Evolutionary conservation across 176 grass and related monocot genomes (phyloP).

Genomic region (Hyparrhenia diplandra): DNA sequence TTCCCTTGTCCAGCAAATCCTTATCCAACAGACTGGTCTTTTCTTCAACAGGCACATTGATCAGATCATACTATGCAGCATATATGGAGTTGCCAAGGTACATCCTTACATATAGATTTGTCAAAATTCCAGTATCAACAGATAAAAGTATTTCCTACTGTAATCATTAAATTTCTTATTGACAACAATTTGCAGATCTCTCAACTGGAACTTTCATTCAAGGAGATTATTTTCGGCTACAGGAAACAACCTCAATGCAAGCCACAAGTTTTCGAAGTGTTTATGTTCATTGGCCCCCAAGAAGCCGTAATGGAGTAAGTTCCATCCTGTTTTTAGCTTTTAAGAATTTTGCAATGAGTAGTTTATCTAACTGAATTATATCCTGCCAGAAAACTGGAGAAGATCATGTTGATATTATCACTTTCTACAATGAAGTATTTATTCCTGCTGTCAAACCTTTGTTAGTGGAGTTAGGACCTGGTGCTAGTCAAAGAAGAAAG

Average conservation of each 20-base stretch:
- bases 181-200: slow-evolving; percentile 55
- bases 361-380: slow-evolving; percentile 7
- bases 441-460: slow-evolving; percentile 85
- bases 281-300: slow-evolving; percentile 78
- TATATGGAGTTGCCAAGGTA: slow-evolving; percentile 98
- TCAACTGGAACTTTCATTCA: slow-evolving; percentile 82
- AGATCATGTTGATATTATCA: slow-evolving; percentile 92
- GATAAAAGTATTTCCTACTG: not conserved
- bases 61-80: slow-evolving; percentile 90
- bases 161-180: slow-evolving; percentile 1
- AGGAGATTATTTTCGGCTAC: slow-evolving; percentile 96
- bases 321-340: slow-evolving; percentile 25
- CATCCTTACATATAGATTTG: not conserved
- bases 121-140: not conserved
- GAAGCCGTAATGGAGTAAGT: slow-evolving; percentile 71
- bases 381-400: slow-evolving; percentile 74
- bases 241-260: slow-evolving; percentile 98
- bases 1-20: slow-evolving; percentile 83
- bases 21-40: slow-evolving; percentile 71
- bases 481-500: slow-evolving; percentile 50
- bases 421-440: slow-evolving; percentile 96
- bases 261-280: slow-evolving; percentile 95
- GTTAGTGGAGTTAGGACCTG: slow-evolving; percentile 74
- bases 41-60: slow-evolving; percentile 98
- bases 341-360: not conserved